Conservation (phyloP, 352 stramenopile genomes). For the Globisporangium cederbergense region DNA sequence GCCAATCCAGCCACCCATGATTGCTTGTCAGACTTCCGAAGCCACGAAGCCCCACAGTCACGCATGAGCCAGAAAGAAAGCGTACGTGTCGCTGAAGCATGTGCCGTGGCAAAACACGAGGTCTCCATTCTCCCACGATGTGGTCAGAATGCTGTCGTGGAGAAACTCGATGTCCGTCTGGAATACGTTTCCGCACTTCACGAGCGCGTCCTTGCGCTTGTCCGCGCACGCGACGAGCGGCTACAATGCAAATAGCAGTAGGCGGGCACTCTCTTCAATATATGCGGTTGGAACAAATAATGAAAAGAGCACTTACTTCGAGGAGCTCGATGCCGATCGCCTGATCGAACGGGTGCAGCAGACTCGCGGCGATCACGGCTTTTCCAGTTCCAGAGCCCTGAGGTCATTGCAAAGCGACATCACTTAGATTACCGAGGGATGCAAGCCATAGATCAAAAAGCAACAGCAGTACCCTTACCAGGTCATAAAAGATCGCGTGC, state of each 20-base stretch:
- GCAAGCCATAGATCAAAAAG: too few species aligned
- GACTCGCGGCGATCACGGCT: constrained; percentile 69
- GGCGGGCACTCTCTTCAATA: not conserved
- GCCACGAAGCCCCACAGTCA: not conserved
- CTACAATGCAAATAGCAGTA: constrained; percentile 17
- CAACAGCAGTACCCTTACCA: constrained; percentile 30
- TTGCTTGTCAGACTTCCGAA: not conserved
- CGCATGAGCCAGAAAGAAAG: not conserved
- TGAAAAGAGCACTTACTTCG: constrained; percentile 26
- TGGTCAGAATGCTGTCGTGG: constrained; percentile 53
- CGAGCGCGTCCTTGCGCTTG: constrained; percentile 59
- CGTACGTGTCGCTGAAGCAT: constrained; percentile 80
- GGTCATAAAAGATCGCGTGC: constrained; percentile 79
- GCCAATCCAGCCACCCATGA: not conserved
- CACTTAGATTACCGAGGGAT: not conserved
- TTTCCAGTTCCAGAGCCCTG: constrained; percentile 82
- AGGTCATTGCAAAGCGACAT: not conserved
- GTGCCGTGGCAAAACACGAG: constrained; percentile 84
- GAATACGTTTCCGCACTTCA: constrained; percentile 25
- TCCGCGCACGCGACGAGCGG: constrained; percentile 73
- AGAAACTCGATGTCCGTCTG: constrained; percentile 79
- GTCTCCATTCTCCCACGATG: constrained; percentile 70
- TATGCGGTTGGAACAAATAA: not conserved
- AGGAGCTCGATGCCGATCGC: constrained; percentile 81
- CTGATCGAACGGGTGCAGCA: constrained; percentile 81